phyloP scores from a whole-genome alignment of 192 early-diverging fungal genomes.

The Entomortierella beljakovae region DNA sequence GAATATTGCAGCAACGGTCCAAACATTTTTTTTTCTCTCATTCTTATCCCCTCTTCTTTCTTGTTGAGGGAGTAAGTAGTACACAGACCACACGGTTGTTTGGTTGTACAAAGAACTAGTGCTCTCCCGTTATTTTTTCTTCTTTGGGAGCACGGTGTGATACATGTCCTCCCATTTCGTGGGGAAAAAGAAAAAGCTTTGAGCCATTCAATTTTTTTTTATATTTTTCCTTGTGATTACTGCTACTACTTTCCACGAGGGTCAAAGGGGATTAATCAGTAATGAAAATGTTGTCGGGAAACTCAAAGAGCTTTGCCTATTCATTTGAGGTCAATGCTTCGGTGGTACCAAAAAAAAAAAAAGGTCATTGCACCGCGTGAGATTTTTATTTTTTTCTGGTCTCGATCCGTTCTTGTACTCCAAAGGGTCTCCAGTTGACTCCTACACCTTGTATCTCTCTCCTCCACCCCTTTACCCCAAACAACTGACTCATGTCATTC shows the following conservation, averaged over 20 bases:
- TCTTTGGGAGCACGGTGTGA: too few species aligned
- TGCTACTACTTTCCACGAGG: neutral
- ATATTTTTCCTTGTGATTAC: neutral
- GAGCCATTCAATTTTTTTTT: neutral
- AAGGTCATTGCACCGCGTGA: conserved; percentile 19
- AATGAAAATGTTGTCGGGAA: too few species aligned
- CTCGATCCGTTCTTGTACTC: neutral
- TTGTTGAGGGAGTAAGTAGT: neutral
- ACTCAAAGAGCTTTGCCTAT: neutral
- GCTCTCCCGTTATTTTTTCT: too few species aligned
- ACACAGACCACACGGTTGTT: conserved; percentile 14
- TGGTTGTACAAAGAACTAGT: conserved; percentile 8
- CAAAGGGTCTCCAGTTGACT: too few species aligned
- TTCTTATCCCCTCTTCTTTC: too few species aligned
- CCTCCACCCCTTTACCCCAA: too few species aligned
- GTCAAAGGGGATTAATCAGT: neutral
- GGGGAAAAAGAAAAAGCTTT: neutral
- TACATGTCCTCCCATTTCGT: too few species aligned
- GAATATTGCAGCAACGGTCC: too few species aligned
- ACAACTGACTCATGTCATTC: too few species aligned
- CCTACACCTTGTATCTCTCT: too few species aligned
- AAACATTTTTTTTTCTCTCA: too few species aligned
- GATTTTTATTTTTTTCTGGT: conserved; percentile 16
- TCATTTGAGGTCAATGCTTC: conserved; percentile 14
- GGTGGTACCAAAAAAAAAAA: conserved; percentile 10